These are phyloP conservation scores for Polygonum maritimum DNA, from an alignment of 148 eudicot genomes.

Conservation along the genomic window DNA sequence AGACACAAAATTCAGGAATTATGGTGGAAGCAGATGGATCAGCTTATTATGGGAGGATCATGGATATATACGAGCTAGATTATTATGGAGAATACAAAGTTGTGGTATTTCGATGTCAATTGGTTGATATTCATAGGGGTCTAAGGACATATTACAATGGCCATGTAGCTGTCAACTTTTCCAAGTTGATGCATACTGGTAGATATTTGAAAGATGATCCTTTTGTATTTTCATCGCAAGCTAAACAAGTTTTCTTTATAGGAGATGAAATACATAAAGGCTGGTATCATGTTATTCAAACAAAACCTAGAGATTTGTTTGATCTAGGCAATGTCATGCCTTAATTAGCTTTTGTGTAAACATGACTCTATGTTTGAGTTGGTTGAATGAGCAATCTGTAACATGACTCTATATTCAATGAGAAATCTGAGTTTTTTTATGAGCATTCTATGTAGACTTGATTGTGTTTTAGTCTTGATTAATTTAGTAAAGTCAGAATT, in stretches of 20 bases:
- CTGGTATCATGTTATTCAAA: constrained; percentile 14
- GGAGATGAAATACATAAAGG: not conserved
- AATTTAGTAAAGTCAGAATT: no score
- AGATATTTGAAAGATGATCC: not conserved
- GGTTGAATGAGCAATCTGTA: not conserved
- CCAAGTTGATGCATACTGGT: not conserved
- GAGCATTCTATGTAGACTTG: not conserved
- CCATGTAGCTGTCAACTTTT: constrained; percentile 10
- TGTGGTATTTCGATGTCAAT: no score
- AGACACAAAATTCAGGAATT: constrained; percentile 14
- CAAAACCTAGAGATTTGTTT: constrained; percentile 17
- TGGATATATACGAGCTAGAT: constrained; percentile 1
- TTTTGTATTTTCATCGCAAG: not conserved
- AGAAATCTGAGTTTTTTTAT: not conserved
- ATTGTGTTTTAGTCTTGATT: no score
- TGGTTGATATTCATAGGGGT: not conserved
- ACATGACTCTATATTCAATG: not conserved
- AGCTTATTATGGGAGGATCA: constrained; percentile 8
- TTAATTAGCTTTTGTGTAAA: no score
- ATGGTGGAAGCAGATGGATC: constrained; percentile 7
- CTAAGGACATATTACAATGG: not conserved
- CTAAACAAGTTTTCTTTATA: not conserved
- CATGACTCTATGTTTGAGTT: not conserved
- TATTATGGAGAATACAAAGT: not conserved
- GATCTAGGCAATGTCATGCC: constrained; percentile 9